Evolutionary conservation across 2,329 filamentous ascomycete species (phyloP), one percentile per base, ranked within the genome.

Genomic region (Metarhizium rileyi): DNA sequence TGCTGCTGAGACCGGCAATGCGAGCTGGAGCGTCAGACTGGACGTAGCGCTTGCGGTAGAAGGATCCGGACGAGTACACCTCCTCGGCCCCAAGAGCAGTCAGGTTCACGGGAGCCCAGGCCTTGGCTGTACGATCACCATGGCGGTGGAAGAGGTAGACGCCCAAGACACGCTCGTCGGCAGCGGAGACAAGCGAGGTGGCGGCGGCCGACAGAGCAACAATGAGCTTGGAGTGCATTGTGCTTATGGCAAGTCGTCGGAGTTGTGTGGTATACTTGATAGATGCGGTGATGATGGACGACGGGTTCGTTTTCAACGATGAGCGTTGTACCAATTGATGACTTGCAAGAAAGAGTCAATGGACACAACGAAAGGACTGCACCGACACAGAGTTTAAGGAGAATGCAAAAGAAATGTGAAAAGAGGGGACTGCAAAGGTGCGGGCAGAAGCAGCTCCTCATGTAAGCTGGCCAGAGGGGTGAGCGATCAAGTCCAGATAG

Each of bases 71-170:
- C 44, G 75, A 72, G 67, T 81, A 84, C 57, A 90, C 81, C 70
- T 96, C 75, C 44, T 77, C 70, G 62, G 90, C 89, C 28, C 90
- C 90, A 47, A 95, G 76, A 52, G 84, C 76, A 12, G 90, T 95
- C 63, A 96, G 70, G 56, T 77, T 76, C 26, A 87, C 81, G 12
- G 86, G 85, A 43, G 81, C 73, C 54, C 80, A 81, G 18, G 80
- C 74, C 71, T 95, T 95, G 55, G 87, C 71, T 1, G 89, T 91
- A 50, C 90, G 82, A 67, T 96, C 90, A 51, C 90, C 90, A 70
- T 96, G 90, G 43, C 90, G 86, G 58, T 88, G 82, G 73, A 94
- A 95, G 67, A 95, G 82, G 67, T 90, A 93, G 43, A 84, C 82
- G 47, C 89, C 90, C 16, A 95, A 75, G 26, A 93, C 74, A 1